A percentile compares a stretch with the other conserved stretches of the same genome.
phyloP scores from a whole-genome alignment of 345 rosid species.

The Lagerstroemia speciosa region DNA sequence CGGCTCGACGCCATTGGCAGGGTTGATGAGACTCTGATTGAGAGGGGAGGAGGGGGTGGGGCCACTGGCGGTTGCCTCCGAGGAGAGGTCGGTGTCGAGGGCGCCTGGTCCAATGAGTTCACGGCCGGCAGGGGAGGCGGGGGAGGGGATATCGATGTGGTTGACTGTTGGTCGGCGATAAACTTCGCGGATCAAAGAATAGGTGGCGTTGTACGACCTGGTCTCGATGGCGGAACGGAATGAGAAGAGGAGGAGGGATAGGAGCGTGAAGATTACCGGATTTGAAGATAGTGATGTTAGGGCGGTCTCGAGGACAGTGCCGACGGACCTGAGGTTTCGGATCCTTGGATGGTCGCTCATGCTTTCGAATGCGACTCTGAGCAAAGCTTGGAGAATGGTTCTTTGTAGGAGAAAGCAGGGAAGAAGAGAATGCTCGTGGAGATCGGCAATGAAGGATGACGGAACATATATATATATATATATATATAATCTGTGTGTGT shows the following conservation, averaged over 20 bases:
- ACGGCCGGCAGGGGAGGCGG: constrained; percentile 22
- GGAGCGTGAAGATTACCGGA: constrained; percentile 50
- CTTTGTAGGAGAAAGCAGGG: too few species aligned
- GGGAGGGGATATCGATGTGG: constrained; percentile 51
- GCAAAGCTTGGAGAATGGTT: too few species aligned
- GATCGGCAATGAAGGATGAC: too few species aligned
- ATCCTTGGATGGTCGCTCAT: constrained; percentile 69
- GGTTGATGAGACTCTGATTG: constrained; percentile 25
- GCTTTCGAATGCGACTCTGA: too few species aligned
- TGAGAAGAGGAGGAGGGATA: constrained; percentile 65
- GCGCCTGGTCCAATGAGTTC: constrained; percentile 46
- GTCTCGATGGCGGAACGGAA: constrained; percentile 75
- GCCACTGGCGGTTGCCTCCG: constrained; percentile 57
- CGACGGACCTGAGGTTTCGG: constrained; percentile 51
- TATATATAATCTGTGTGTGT: too few species aligned
- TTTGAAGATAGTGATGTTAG: constrained; percentile 35
- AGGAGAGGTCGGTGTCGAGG: constrained; percentile 75
- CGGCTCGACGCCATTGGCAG: constrained; percentile 40
- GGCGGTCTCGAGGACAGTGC: constrained; percentile 45
- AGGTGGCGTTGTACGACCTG: constrained; percentile 50
- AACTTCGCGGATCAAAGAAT: constrained; percentile 78
- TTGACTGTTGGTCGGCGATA: constrained; percentile 73
- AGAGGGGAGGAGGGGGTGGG: constrained; percentile 32
- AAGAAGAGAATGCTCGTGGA: too few species aligned
- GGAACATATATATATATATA: too few species aligned